These are phyloP conservation scores for Sporothrix phasma DNA, from an alignment of 2,329 filamentous ascomycete species.

Conservation along the genomic window DNA sequence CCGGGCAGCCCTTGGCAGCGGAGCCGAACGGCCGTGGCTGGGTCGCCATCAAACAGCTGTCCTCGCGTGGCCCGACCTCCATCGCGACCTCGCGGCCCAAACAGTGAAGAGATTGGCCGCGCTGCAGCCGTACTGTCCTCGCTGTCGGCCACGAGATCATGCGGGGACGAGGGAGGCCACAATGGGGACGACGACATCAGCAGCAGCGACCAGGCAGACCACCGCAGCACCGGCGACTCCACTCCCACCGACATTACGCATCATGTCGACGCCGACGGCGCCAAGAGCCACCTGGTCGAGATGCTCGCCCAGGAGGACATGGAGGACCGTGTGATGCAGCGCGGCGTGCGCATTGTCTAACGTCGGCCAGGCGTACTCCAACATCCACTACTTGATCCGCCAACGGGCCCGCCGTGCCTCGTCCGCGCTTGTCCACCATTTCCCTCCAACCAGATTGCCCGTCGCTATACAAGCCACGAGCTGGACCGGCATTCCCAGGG, in stretches of 20 bases:
- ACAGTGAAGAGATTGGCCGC: constrained; percentile 12
- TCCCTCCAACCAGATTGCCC: constrained; percentile 33
- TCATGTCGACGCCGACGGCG: background rate
- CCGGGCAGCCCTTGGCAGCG: background rate
- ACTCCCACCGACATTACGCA: background rate
- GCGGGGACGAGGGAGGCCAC: background rate
- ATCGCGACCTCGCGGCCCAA: background rate
- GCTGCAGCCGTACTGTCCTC: constrained; percentile 15
- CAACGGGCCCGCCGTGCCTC: constrained; percentile 30
- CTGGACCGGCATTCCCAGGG: constrained; percentile 35
- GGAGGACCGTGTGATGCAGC: constrained; percentile 15
- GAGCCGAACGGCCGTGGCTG: background rate
- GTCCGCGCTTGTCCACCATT: constrained; percentile 25
- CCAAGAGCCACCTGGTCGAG: constrained; percentile 14
- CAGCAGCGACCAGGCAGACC: background rate
- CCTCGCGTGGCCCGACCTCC: no score
- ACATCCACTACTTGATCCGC: constrained; percentile 44
- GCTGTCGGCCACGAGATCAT: background rate
- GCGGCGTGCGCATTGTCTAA: constrained; percentile 33
- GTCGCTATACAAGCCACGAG: constrained; percentile 30
- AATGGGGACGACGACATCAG: background rate
- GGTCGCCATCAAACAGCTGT: background rate
- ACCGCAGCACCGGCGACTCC: no score
- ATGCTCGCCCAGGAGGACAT: constrained; percentile 17
- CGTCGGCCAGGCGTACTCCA: constrained; percentile 46